phyloP scores from a whole-genome alignment of 2,329 filamentous ascomycete genomes.

The Domatiomyces globalis region DNA sequence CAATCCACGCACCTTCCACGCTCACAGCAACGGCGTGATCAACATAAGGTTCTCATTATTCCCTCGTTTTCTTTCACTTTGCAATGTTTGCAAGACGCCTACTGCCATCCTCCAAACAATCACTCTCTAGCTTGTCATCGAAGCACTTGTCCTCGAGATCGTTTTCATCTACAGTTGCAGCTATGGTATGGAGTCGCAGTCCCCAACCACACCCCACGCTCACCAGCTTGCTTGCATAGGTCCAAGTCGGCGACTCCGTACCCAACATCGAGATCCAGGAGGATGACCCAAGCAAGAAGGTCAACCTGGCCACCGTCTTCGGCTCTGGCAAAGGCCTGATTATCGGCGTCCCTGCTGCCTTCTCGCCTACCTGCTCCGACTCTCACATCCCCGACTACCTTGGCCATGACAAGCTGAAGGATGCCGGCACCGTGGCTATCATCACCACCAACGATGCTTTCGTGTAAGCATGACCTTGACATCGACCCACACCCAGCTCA shows the following conservation, averaged over 20 bases:
- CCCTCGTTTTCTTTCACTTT: neutral
- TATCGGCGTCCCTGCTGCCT: constrained; percentile 71
- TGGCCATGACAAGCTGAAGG: constrained; percentile 56
- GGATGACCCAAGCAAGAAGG: constrained; percentile 77
- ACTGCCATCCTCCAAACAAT: constrained; percentile 7
- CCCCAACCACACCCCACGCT: neutral
- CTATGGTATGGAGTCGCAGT: constrained; percentile 12
- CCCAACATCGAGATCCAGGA: constrained; percentile 68
- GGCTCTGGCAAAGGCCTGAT: constrained; percentile 59
- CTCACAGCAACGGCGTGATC: neutral
- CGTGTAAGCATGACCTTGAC: constrained; percentile 47
- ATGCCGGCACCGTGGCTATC: constrained; percentile 74
- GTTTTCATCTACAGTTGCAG: constrained; percentile 15
- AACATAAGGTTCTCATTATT: neutral
- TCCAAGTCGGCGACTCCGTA: constrained; percentile 66
- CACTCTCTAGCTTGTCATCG: constrained; percentile 1
- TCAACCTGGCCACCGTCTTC: constrained; percentile 71
- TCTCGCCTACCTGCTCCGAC: constrained; percentile 53
- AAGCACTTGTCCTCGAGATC: constrained; percentile 4
- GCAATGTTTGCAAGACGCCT: constrained; percentile 12
- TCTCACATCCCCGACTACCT: constrained; percentile 74
- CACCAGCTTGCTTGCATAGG: constrained; percentile 35
- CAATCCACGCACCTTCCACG: neutral
- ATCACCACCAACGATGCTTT: constrained; percentile 90
- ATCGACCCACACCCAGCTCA: neutral